A percentile compares a stretch with the other conserved stretches of the same genome.
phyloP scores from a whole-genome alignment of 306 rosid genomes.

The Fragaria ananassa region DNA sequence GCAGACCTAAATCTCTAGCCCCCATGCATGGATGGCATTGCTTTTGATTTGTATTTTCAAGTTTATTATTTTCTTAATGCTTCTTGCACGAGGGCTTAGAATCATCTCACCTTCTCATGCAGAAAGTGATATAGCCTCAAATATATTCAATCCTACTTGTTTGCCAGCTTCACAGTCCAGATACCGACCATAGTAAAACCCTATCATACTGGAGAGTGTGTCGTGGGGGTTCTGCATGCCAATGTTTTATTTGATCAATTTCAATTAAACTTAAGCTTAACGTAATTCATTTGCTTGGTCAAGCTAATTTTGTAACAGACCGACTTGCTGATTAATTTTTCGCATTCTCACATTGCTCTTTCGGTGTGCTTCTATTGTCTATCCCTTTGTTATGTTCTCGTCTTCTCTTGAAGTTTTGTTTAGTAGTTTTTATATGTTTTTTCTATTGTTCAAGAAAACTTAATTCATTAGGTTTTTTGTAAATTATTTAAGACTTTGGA shows the following conservation, averaged over 20 bases:
- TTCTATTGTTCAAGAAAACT: no score
- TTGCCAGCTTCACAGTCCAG: not conserved
- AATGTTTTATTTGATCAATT: not conserved
- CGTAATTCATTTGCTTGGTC: not conserved
- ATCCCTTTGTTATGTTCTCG: no score
- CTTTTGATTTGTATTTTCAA: not conserved
- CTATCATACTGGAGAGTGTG: not conserved
- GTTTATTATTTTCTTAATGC: not conserved
- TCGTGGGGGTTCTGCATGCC: not conserved
- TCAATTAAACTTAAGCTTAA: not conserved
- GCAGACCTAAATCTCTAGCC: not conserved
- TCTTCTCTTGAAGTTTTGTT: no score
- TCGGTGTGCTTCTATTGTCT: no score
- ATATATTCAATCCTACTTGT: not conserved
- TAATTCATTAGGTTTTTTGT: not conserved
- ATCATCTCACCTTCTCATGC: conserved; percentile 13
- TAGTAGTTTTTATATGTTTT: no score
- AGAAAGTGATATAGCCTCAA: not conserved
- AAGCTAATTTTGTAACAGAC: not conserved
- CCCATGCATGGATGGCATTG: not conserved
- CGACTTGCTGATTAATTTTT: no score
- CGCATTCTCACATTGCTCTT: no score
- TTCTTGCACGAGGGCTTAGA: conserved; percentile 3
- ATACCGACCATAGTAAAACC: not conserved
- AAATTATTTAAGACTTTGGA: not conserved